Evolutionary conservation across 352 stramenopile species (phyloP).

Genomic region (Phytopythium boreale): DNA sequence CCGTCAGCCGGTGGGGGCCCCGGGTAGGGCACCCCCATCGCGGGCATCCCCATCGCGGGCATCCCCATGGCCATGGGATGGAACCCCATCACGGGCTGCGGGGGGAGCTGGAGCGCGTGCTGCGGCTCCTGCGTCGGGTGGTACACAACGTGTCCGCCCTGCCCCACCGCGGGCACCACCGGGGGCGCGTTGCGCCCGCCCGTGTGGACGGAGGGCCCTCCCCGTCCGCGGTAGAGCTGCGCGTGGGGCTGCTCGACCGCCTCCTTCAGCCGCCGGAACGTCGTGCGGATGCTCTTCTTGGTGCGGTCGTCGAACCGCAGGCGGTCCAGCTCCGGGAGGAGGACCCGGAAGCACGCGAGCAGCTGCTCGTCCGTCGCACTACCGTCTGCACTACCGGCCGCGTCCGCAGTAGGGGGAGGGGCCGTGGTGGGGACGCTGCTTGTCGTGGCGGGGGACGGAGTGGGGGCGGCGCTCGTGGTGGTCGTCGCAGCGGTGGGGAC

Average conservation of each 20-base stretch:
- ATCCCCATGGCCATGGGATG: constrained; percentile 1
- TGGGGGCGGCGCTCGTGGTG: not conserved
- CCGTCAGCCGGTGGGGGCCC: not conserved
- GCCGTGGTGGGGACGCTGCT: too few relatives aligned
- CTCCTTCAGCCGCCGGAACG: constrained; percentile 51
- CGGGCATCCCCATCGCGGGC: not conserved
- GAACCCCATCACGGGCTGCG: not conserved
- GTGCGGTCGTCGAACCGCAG: constrained; percentile 55
- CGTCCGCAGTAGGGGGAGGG: too few relatives aligned
- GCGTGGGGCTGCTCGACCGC: constrained; percentile 24
- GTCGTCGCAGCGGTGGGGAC: not conserved
- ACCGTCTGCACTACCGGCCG: constrained; percentile 5
- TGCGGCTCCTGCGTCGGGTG: constrained; percentile 19
- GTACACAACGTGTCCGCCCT: constrained; percentile 2
- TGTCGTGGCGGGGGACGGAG: too few relatives aligned
- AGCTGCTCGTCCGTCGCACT: constrained; percentile 45
- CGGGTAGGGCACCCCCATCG: not conserved
- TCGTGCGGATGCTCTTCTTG: constrained; percentile 53
- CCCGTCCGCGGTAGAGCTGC: not conserved
- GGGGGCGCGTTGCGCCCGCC: constrained; percentile 8
- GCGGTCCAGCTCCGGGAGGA: constrained; percentile 50
- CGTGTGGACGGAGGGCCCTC: constrained; percentile 19
- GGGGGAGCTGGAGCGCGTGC: not conserved
- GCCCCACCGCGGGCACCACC: not conserved
- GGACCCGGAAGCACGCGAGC: constrained; percentile 39